These are phyloP conservation scores for Yamadazyma olivae DNA, from an alignment of 805 yeast species.

Conservation along the genomic window DNA sequence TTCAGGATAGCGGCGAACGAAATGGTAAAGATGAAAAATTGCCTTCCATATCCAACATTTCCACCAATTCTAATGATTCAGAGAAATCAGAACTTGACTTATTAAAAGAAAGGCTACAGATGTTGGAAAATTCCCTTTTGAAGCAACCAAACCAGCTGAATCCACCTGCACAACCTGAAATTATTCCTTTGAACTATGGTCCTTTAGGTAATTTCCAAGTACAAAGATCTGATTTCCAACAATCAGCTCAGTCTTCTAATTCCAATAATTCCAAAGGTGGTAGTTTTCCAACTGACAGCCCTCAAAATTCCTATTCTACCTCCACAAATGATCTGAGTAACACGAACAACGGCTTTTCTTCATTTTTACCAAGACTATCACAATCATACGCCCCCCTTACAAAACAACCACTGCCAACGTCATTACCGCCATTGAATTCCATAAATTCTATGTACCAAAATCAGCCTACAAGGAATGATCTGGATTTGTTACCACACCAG, in stretches of 20 bases:
- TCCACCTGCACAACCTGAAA: slow-evolving; percentile 1
- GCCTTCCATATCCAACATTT: too few species aligned
- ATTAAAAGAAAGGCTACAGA: slow-evolving; percentile 17
- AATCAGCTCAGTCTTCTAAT: background rate
- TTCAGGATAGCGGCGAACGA: background rate
- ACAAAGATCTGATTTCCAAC: too few species aligned
- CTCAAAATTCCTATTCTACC: background rate
- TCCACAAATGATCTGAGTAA: too few species aligned
- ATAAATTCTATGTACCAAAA: background rate
- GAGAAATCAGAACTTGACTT: slow-evolving; percentile 14
- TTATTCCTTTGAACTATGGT: slow-evolving; percentile 5
- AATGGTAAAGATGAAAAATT: background rate
- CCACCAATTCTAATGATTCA: too few species aligned
- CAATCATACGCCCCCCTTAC: background rate
- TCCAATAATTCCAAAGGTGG: background rate
- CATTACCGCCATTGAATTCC: background rate
- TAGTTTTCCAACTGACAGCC: background rate
- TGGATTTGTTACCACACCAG: too few species aligned
- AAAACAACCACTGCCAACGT: background rate
- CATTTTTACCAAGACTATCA: background rate
- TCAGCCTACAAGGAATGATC: too few species aligned
- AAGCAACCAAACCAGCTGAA: background rate
- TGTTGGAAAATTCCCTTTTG: slow-evolving; percentile 12
- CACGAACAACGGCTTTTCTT: too few species aligned
- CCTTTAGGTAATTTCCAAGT: background rate